Evolutionary conservation across 176 grass and related monocot genomes (phyloP), one percentile per base, ranked within the genome.

Genomic region (Bolboschoenus planiculmis): DNA sequence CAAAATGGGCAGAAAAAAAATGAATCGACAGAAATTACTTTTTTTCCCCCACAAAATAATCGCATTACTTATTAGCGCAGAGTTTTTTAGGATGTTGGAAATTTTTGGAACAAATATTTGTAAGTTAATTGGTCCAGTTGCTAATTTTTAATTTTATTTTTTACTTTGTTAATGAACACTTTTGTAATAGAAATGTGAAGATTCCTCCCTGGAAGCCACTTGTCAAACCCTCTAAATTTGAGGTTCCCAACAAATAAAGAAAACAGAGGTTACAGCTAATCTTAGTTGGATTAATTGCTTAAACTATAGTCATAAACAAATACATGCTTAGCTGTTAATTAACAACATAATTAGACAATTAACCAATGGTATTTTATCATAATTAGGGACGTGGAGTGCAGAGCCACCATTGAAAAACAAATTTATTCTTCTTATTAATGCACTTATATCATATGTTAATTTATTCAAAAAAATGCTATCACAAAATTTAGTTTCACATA

Each of bases 191-290:
- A 70, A 2, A 21, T 15, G 11, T 36, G 4, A 66, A 16, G 4
- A 18, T 66, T 62, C 5, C 11, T 20, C 31, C 6, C 62, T 66
- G 11, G 67, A 44, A 42, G 0, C 8, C 35, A 71, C 8, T 71
- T 71, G 39, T 72, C 39, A 72, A 72, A 23, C 10, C 13, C 35
- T 72, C 36, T 72, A 44, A 44, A 26, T 40, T 42, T 29, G 9
- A 79, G 44, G 75, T 30, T 35, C 11, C 30, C 51, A 56, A 79
- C 53, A 55, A 79, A 79, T 35, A 78, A 79, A 79, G 4, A 79
- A 79, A 79, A 37, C 33, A 56, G 53, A 79, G 76, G 39, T 43
- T 56, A 35, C 78, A 81, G 55, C 53, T 62, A 81, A 81, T 43
- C 56, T 81, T 60, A 61, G 55, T 60, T 81, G 56, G 55, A 59